A percentile compares a stretch with the other conserved stretches of the same genome.
Conservation (phyloP, 1,284 basidiomycete species). For the Microbotryomycetes sp. region DNA sequence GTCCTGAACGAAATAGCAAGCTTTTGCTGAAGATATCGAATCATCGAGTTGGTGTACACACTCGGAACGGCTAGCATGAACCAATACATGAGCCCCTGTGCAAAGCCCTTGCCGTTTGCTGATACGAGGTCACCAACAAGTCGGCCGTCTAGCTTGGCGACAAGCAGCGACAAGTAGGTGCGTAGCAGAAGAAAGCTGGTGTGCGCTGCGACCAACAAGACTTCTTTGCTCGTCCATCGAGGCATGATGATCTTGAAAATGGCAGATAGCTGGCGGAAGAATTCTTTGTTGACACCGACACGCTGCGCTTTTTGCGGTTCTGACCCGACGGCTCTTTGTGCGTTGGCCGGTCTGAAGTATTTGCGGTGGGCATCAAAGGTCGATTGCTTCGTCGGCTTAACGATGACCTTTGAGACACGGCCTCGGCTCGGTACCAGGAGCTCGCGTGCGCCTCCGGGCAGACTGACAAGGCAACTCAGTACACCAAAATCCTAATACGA, state of each 20-base stretch:
- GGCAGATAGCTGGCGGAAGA: conserved; percentile 68
- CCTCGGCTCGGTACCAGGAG: conserved; percentile 33
- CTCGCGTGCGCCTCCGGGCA: conserved; percentile 29
- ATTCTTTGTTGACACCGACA: conserved; percentile 65
- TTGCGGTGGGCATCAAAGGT: conserved; percentile 40
- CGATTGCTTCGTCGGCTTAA: conserved; percentile 38
- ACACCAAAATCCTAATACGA: too few relatives aligned
- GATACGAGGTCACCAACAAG: conserved; percentile 85
- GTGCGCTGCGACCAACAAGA: conserved; percentile 67
- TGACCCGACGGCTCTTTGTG: not conserved
- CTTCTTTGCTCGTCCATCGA: conserved; percentile 60
- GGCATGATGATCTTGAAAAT: conserved; percentile 70
- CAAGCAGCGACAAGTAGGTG: conserved; percentile 77
- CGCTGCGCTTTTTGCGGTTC: not conserved
- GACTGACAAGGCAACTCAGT: conserved; percentile 10
- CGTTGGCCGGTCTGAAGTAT: conserved; percentile 16
- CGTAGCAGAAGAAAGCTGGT: conserved; percentile 80
- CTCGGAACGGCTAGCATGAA: conserved; percentile 84
- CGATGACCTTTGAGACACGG: conserved; percentile 38
- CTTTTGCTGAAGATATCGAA: conserved; percentile 71
- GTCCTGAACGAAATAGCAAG: conserved; percentile 78
- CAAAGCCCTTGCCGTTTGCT: conserved; percentile 76
- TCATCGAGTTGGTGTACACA: conserved; percentile 92
- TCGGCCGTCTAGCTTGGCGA: conserved; percentile 80
- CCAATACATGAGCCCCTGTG: conserved; percentile 78